phyloP scores from a whole-genome alignment of 177 flowering plant genomes.

The Vitis hybrid region DNA sequence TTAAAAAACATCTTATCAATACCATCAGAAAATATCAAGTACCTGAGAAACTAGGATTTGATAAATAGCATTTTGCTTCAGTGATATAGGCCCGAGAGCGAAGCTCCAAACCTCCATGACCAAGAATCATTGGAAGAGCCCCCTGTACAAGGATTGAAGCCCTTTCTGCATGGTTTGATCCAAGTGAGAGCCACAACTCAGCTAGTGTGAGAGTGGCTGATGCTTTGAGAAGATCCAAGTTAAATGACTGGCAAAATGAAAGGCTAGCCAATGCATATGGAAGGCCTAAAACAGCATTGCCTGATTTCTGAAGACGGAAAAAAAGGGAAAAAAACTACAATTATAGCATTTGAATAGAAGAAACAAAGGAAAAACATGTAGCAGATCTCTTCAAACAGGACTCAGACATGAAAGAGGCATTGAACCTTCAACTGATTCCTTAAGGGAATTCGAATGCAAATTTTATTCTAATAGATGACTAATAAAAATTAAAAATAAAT shows the following conservation, averaged over 20 bases:
- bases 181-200: conserved; percentile 89
- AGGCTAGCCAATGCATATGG: conserved; percentile 96
- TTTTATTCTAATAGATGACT: no score
- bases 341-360: not conserved
- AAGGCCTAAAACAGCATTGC: conserved; percentile 85
- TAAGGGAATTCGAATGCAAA: no score
- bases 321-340: not conserved
- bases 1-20: not conserved
- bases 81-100: conserved; percentile 77
- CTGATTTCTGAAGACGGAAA: conserved; percentile 66
- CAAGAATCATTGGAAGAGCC: conserved; percentile 81
- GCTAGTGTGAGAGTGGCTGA: conserved; percentile 82
- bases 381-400: no score
- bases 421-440: no score
- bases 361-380: no score
- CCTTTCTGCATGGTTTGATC: conserved; percentile 75
- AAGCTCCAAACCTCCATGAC: conserved; percentile 97
- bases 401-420: no score
- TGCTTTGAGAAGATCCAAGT: conserved; percentile 94
- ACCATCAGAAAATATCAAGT: not conserved
- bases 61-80: conserved; percentile 86
- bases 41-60: conserved; percentile 86
- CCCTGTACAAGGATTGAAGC: conserved; percentile 72
- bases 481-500: no score
- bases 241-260: conserved; percentile 88